phyloP scores from a whole-genome alignment of 164 flowering plant species.

The Liquidambar formosana region DNA sequence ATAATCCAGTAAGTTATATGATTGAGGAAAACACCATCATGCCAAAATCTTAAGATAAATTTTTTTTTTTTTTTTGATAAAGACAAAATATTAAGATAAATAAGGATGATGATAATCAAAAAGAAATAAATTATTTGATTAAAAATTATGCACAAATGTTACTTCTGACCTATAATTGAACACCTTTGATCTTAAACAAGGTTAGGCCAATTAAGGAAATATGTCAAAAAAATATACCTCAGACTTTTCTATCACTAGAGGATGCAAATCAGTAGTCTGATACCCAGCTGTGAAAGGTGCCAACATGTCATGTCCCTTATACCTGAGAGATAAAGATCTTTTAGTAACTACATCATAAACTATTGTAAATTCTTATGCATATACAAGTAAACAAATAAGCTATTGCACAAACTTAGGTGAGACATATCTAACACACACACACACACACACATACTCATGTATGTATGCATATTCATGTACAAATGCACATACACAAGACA shows the following conservation, averaged over 20 bases:
- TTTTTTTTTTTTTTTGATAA: too few species aligned
- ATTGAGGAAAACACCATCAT: conserved; percentile 16
- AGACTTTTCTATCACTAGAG: conserved; percentile 80
- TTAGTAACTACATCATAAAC: neutral
- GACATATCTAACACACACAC: neutral
- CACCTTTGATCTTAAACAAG: neutral
- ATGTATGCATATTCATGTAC: neutral
- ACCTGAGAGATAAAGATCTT: conserved; percentile 37
- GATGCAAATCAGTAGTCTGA: conserved; percentile 72
- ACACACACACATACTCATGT: neutral
- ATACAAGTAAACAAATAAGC: neutral
- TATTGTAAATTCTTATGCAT: neutral
- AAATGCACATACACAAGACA: too few species aligned
- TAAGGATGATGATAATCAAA: neutral
- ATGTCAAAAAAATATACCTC: conserved; percentile 50
- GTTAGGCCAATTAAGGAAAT: neutral
- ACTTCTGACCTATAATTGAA: conserved; percentile 49
- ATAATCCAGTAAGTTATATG: conserved; percentile 1
- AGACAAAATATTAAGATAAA: conserved; percentile 12
- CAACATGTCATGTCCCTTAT: conserved; percentile 92
- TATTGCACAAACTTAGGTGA: neutral
- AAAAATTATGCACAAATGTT: too few species aligned
- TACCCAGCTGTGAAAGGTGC: conserved; percentile 99
- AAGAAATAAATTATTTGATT: neutral
- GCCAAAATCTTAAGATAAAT: too few species aligned